phyloP scores from a whole-genome alignment of 164 flowering plant genomes.

The Berberis vulgaris region DNA sequence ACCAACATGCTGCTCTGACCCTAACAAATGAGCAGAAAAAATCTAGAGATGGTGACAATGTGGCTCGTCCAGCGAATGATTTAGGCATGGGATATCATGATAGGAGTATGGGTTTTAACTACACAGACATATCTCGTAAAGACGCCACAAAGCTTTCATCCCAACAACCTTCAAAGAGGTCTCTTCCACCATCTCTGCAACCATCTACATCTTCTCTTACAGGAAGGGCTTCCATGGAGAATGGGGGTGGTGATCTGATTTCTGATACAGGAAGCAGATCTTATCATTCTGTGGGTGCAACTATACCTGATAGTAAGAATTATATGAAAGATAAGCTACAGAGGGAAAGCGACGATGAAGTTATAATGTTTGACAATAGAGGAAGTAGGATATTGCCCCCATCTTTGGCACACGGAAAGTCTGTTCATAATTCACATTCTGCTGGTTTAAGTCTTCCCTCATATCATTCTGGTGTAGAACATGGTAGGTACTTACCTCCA shows the following conservation, averaged over 20 bases:
- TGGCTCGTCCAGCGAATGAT: constrained; percentile 10
- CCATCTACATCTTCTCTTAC: constrained; percentile 16
- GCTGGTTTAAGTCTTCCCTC: constrained; percentile 35
- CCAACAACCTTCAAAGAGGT: constrained; percentile 29
- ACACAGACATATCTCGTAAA: constrained; percentile 14
- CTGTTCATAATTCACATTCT: constrained; percentile 24
- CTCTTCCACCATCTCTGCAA: constrained; percentile 45
- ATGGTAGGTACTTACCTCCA: constrained; percentile 41
- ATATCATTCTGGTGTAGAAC: constrained; percentile 31
- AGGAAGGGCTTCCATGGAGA: constrained; percentile 21
- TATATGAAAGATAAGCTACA: constrained; percentile 19
- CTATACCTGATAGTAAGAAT: constrained; percentile 17
- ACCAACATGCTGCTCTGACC: neutral
- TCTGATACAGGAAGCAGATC: constrained; percentile 21
- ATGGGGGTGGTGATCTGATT: constrained; percentile 23
- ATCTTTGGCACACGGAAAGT: constrained; percentile 44
- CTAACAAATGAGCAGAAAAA: too few species aligned
- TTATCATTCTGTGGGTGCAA: constrained; percentile 19
- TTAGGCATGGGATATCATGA: constrained; percentile 3
- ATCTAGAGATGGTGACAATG: neutral
- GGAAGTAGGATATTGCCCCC: constrained; percentile 49
- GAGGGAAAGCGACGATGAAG: constrained; percentile 27
- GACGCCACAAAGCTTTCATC: constrained; percentile 27
- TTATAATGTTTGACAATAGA: constrained; percentile 28
- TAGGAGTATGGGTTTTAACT: constrained; percentile 12